phyloP scores from a whole-genome alignment of 768 basidiomycete genomes.

The Agaricus sinodeliciosus region DNA sequence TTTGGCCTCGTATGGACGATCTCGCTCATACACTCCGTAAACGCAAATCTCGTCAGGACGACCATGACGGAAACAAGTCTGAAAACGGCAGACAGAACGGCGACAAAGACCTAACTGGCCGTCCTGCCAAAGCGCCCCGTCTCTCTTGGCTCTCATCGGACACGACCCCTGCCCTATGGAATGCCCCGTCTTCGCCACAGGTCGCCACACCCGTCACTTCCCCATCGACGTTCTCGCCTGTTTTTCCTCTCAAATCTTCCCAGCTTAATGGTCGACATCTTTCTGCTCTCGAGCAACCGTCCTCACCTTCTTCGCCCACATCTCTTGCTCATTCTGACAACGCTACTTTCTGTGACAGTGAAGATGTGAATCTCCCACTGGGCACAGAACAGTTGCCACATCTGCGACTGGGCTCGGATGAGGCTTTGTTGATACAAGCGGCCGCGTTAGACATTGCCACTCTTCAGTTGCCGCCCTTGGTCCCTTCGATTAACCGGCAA shows the following conservation, averaged over 20 bases:
- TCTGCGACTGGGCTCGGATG: slow-evolving; percentile 9
- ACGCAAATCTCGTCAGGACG: slow-evolving; percentile 59
- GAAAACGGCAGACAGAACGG: slow-evolving; percentile 33
- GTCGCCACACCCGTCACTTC: slow-evolving; percentile 25
- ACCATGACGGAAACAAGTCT: slow-evolving; percentile 23
- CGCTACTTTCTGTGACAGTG: slow-evolving; percentile 31
- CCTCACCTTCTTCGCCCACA: slow-evolving; percentile 8
- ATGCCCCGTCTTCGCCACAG: slow-evolving; percentile 23
- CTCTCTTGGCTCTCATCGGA: slow-evolving; percentile 31
- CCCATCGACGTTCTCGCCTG: slow-evolving; percentile 16
- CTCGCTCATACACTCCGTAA: slow-evolving; percentile 55
- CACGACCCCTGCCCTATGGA: slow-evolving; percentile 20
- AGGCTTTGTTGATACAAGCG: slow-evolving; percentile 20
- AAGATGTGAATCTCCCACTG: slow-evolving; percentile 40
- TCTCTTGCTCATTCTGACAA: slow-evolving; percentile 18
- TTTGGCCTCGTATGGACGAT: slow-evolving; percentile 47
- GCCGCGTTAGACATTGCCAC: slow-evolving; percentile 37
- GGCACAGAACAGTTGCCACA: slow-evolving; percentile 32
- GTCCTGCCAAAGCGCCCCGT: slow-evolving; percentile 28
- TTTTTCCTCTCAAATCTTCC: slow-evolving; percentile 9
- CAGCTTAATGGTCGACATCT: slow-evolving; percentile 9
- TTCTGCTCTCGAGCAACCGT: slow-evolving; percentile 10
- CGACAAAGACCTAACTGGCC: slow-evolving; percentile 20
- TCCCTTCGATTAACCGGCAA: slow-evolving; percentile 75
- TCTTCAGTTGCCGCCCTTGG: slow-evolving; percentile 58